Conservation (phyloP, 305 asterid species). For the Fraxinus dipetala region DNA sequence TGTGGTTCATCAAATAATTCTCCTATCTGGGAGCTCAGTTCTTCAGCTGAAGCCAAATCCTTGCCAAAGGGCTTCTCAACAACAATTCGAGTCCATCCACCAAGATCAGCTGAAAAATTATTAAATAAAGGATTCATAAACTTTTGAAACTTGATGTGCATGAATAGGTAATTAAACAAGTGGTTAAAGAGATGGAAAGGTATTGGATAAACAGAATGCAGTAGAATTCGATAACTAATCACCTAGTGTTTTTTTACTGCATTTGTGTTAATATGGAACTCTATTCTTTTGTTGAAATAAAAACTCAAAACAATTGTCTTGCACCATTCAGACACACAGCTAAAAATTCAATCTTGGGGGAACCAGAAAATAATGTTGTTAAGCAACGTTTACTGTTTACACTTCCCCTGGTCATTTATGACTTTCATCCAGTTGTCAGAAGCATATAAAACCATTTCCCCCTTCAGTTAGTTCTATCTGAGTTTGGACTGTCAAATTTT, state of each 20-base stretch:
- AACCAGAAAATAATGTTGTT: constrained; percentile 5
- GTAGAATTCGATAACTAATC: background rate
- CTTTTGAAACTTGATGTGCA: background rate
- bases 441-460: background rate
- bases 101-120: constrained; percentile 69
- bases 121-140: background rate
- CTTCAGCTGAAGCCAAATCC: constrained; percentile 92
- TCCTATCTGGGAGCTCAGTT: constrained; percentile 93
- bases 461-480: background rate
- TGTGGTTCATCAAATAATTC: constrained; percentile 83
- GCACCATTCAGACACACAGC: background rate
- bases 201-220: background rate
- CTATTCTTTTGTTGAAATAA: background rate
- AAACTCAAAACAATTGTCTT: background rate
- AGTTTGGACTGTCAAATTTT: background rate
- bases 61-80: constrained; percentile 98
- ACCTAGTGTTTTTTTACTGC: background rate
- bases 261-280: background rate
- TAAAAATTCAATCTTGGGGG: background rate
- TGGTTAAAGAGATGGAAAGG: background rate
- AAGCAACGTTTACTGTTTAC: background rate
- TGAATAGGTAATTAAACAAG: background rate
- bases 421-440: background rate
- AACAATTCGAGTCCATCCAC: constrained; percentile 96
- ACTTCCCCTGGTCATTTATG: background rate